Base-by-base conservation (phyloP, 1,139 yeast species). In the Torulaspora globosa region DNA sequence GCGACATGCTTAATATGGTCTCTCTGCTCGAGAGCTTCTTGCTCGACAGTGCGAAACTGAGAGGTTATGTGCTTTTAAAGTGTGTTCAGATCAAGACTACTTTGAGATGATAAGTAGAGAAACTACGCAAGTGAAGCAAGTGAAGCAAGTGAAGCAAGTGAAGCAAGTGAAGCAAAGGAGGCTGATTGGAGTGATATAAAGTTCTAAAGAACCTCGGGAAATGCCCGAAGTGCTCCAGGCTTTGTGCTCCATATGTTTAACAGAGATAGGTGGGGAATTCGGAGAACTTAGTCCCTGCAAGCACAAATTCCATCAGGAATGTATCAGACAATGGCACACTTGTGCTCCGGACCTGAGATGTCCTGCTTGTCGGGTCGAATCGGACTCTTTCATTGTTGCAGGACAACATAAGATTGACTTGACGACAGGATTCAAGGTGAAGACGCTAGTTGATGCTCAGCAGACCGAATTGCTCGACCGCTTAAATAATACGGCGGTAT, bases 1-100 rank as follows among this genome's bases (percentile, higher is more conserved):
- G 81, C 3, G 96, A 87, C 97, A 89, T 89, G 34, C 23, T 31
- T 8, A 6, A 15, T 6, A 5, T 7, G 14, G 14, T 26, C 19
- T 34, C 28, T 12, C 12, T 34, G 14, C 21, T 21, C 26, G 12
- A 11, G 26, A 36, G n/a, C n/a, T 11, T 27, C 16, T 16, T 27
- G 24, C 33, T 27, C 10, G n/a, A 9, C 27, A 7, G 21, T 19
- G n/a, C 12, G 24, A 14, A 30, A 14, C 29, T 12, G 14, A 14
- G 12, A 24, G 23, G 28, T 14, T 29, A 8, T 16, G 18, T 21
- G 23, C 18, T 12, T n/a, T 29, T 15, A 30, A 26, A n/a, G n/a
- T n/a, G 4, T 29, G 33, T 30, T 30, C 33, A 14, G 12, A 26
- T 26, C 29, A n/a, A 26, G 23, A 26, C 29, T 26, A 26, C 29